Base-by-base conservation (phyloP, 495 filamentous ascomycete genomes). In the Staphylotrichum tortipilum region DNA sequence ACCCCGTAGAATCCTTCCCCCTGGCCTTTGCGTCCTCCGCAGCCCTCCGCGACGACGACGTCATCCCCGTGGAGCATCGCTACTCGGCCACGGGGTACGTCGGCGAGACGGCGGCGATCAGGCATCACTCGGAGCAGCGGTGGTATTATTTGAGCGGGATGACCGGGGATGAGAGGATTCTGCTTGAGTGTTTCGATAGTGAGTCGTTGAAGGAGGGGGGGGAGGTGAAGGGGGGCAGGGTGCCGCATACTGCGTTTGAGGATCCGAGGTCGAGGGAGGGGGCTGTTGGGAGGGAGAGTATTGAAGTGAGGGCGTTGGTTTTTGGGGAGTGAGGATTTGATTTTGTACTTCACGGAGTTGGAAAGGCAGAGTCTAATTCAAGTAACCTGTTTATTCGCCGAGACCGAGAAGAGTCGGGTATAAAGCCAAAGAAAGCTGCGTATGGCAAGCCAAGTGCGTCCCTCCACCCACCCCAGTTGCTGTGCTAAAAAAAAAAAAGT, bases 111-210 rank as follows among this genome's bases (percentile, higher is more conserved):
- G 84, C 85, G n/a, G 81, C 75, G 0, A 85, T 94, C 41, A 65
- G 65, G 49, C 75, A 80, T 38, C 77, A 78, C 47, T 60, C 70
- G 5, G 58, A 28, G 1, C 81, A 87, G 69, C 69, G 71, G 65
- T 94, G 88, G 86, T 76, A 81, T 57, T 94, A 94, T 60, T 78
- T 82, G 67, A 85, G 81, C 47, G 88, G 85, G 8, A 87, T 92
- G 82, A 78, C 66, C 40, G 76, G 80, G 31, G 72, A 82, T 46
- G 89, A 94, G 70, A 66, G 86, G 44, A 53, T 94, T 48, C 67
- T 94, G 59, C 68, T 95, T 28, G 83, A 94, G 74, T 95, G 88
- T 62, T 91, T 79, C 53, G 89, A 94, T 68, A 80, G 70, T 38
- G 75, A 82, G 58, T 65, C 61, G 2, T 28, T 68, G 21, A 75